phyloP scores from a whole-genome alignment of 2,329 filamentous ascomycete species.

The Ophiostoma himal-ulmi region DNA sequence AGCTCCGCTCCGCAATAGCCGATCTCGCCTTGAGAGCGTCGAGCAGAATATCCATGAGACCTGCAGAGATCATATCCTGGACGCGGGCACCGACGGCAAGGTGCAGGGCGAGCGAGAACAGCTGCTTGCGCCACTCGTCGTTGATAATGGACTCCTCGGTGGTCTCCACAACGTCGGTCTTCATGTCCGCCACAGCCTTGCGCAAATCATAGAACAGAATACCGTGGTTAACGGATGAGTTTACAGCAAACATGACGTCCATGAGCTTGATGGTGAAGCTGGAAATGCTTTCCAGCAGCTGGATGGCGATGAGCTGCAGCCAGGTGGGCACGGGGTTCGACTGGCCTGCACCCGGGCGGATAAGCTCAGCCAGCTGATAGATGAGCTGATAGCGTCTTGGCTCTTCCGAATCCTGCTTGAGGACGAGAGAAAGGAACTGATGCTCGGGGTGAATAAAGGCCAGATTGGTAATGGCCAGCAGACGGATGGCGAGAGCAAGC shows the following conservation, averaged over 20 bases:
- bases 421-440: conserved; percentile 77
- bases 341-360: conserved; percentile 70
- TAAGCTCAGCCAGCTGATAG: conserved; percentile 85
- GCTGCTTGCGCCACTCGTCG: conserved; percentile 83
- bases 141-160: conserved; percentile 58
- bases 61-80: conserved; percentile 79
- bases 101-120: conserved; percentile 82
- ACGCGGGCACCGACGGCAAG: conserved; percentile 70
- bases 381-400: conserved; percentile 82
- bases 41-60: conserved; percentile 81
- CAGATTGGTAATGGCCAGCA: conserved; percentile 84
- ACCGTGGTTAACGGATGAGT: conserved; percentile 92
- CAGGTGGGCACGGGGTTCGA: conserved; percentile 54
- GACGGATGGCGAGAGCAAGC: conserved; percentile 69
- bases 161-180: conserved; percentile 47
- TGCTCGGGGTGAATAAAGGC: conserved; percentile 81
- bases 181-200: conserved; percentile 81
- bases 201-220: conserved; percentile 88
- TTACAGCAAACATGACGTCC: conserved; percentile 85
- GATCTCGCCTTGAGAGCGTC: conserved; percentile 83
- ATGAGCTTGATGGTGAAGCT: conserved; percentile 68
- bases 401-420: conserved; percentile 84
- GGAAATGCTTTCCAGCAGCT: conserved; percentile 77
- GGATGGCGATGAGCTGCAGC: conserved; percentile 76
- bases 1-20: conserved; percentile 71